Conservation (phyloP, 2,329 filamentous ascomycete genomes). For the Exophiala bonariae region DNA sequence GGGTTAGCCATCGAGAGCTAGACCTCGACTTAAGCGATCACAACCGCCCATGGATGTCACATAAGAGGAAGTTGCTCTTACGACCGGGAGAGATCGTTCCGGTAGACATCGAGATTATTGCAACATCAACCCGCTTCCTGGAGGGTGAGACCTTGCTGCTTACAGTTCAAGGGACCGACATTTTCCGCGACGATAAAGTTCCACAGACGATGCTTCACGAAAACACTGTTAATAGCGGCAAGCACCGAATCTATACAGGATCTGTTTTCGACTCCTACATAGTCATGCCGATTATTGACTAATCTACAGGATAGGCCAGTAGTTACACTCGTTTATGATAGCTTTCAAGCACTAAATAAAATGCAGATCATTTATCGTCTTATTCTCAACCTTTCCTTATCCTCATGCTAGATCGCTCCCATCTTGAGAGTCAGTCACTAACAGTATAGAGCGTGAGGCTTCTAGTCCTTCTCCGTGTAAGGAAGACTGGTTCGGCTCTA, state of each 20-base stretch:
- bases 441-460: no score
- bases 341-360: no score
- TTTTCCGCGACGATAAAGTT: slow-evolving; percentile 5
- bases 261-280: slow-evolving; percentile 3
- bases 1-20: slow-evolving; percentile 6
- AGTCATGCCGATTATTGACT: slow-evolving; percentile 10
- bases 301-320: no score
- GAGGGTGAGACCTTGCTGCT: neutral
- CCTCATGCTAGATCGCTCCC: no score
- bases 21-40: neutral
- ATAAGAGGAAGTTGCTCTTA: slow-evolving; percentile 4
- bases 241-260: slow-evolving; percentile 4
- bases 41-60: slow-evolving; percentile 7
- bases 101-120: slow-evolving; percentile 10
- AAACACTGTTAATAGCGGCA: slow-evolving; percentile 6
- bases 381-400: no score
- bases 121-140: slow-evolving; percentile 5
- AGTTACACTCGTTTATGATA: no score
- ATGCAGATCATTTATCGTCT: no score
- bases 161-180: slow-evolving; percentile 10
- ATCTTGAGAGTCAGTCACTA: no score
- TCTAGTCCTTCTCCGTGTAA: no score
- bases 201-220: slow-evolving; percentile 4
- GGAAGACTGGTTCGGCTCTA: no score
- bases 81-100: slow-evolving; percentile 4